Evolutionary conservation across 2,329 filamentous ascomycete genomes (phyloP), one percentile per base, ranked within the genome.

Genomic region (Xylaria multiplex): DNA sequence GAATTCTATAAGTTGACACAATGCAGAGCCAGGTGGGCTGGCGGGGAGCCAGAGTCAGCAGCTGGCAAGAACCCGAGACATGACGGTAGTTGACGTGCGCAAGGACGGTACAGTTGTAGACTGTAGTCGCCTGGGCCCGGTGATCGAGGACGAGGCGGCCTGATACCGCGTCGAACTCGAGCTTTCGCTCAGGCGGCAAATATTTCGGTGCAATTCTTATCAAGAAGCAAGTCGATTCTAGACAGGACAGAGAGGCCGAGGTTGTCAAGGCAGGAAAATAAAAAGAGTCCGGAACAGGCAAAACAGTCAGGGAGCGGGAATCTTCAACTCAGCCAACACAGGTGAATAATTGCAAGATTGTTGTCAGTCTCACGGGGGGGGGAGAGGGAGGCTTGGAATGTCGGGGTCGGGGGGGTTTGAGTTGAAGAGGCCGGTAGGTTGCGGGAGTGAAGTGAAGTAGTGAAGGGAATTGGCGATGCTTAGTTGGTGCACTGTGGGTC

Each of bases 41-140:
- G 78, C 78, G 68, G 70, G 68, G 69, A 73, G 78, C 79, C 79
- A 80, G 77, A 78, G 75, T 79, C 78, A 80, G 69, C 76, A 78
- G 71, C 72, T 72, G 63, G 72, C 75, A 73, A 75, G 71, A 72
- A 73, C 72, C 75, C 72, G 74, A 79, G 77, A 77, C 79, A 80
- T 80, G 75, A 77, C 77, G 75, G 73, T 71, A 68, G 69, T 72
- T 64, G 71, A 71, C 64, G 70, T 69, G 71, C 70, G 68, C 64
- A 68, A 64, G 62, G 50, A 49, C 57, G 45, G 40, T 56, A 14
- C 50, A 49, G 59, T 67, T 42, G 45, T 48, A 59, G 65, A 61
- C 62, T 52, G 62, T 63, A 48, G 71, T 69, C 70, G 71, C 72
- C 72, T 69, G 65, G 58, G 66, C 57, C 40, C 61, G 67, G 60